Base-by-base conservation (phyloP, 176 grass and related monocot species). In the Phyllostachys edulis region DNA sequence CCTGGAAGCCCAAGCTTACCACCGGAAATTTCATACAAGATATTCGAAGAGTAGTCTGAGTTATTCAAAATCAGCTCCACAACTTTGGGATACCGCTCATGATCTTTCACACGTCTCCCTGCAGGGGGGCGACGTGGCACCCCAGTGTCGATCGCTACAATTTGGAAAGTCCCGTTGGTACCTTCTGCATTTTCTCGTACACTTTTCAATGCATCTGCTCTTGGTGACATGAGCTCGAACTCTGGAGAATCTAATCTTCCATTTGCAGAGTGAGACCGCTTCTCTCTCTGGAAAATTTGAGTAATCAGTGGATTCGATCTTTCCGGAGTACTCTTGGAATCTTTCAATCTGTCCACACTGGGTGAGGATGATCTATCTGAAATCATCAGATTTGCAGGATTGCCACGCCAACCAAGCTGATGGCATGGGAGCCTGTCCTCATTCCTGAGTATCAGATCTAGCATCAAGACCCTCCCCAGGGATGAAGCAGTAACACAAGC, bases 381-480 rank as follows among this genome's bases (percentile, higher is more conserved):
- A 87, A 95, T 87, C 88, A 95, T 91, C 13, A 98, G 74, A 59
- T 98, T 98, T 71, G 91, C 89, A 68, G 87, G 89, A 85, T 98
- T 98, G 54, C 96, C 96, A 70, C 93, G 96, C 96, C 96, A 98
- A 34, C 93, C 91, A 51, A 98, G 96, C 52, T 98, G 92, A 60
- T 69, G 91, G 74, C 90, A 98, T 85, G 96, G 93, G 49, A 98
- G 92, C 40, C 93, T 88, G 71, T 98, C 96, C 88, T 98, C 96
- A 73, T 95, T 98, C 72, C 93, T 57, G 51, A 98, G 88, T 88
- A 98, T 90, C 67, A 98, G 87, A 66, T 98, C 96, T 36, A 98
- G 78, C 90, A 98, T 88, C 59, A 98, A 90, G 52, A 98, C 85
- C 72, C 96, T 89, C 69, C 93, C 96, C 24, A 98, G 83, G 77